Conservation (phyloP, 768 basidiomycete genomes). For the Tricholomella constricta region DNA sequence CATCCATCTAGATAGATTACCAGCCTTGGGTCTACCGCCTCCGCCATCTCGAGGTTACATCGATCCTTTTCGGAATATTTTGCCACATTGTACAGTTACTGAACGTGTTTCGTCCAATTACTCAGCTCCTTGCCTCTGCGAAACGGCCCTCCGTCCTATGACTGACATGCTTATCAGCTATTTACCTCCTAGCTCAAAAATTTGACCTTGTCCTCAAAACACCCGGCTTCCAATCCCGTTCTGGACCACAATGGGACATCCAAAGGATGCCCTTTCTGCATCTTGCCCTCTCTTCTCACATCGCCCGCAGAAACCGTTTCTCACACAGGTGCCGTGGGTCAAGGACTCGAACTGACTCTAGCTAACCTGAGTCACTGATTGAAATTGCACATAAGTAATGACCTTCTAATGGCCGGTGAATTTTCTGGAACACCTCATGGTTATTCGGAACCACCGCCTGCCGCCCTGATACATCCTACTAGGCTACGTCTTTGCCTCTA, state of each 20-base stretch:
- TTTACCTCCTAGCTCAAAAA: not conserved
- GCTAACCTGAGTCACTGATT: not conserved
- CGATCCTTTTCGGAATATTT: too few relatives aligned
- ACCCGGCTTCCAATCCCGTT: not conserved
- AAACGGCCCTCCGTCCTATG: too few relatives aligned
- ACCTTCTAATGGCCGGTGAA: not conserved
- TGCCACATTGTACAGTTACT: too few relatives aligned
- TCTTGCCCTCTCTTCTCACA: not conserved
- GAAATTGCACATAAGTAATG: not conserved
- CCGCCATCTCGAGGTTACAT: not conserved
- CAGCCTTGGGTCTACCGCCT: not conserved
- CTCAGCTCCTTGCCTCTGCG: too few relatives aligned
- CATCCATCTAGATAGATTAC: not conserved
- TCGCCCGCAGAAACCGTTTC: not conserved
- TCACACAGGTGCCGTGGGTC: not conserved
- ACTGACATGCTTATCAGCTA: too few relatives aligned
- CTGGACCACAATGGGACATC: not conserved
- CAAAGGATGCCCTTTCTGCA: not conserved
- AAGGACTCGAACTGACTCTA: not conserved
- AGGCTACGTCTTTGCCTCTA: too few relatives aligned
- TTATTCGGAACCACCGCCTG: too few relatives aligned
- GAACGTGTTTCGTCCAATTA: too few relatives aligned
- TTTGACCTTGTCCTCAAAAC: not conserved
- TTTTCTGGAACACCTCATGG: not conserved
- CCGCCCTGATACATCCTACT: too few relatives aligned